Evolutionary conservation across 2,329 filamentous ascomycete species (phyloP), one percentile per base, ranked within the genome.

Genomic region (Zymoseptoria ardabiliae): DNA sequence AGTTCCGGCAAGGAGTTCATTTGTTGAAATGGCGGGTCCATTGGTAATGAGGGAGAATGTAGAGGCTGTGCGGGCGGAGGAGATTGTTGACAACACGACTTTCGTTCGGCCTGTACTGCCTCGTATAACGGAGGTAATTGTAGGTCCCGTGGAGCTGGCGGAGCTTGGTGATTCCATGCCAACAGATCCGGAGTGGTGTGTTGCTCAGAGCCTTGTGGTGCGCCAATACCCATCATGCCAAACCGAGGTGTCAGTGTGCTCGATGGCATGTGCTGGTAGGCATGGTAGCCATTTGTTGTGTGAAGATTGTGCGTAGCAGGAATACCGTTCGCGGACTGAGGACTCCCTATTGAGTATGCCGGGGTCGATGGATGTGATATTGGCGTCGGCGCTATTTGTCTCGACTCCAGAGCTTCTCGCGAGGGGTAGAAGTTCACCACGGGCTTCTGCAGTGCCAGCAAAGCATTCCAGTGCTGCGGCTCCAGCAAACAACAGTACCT

Each of bases 401-500:
- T 65, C 19, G 63, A 63, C 22, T 70, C 66, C 52, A 72, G 59
- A 9, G 61, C 66, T 57, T 71, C 70, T 50, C 63, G 58, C 5
- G 55, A 68, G 1, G 66, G 55, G 45, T 59, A 70, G 60, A 72
- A 72, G 17, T 68, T 62, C 25, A 72, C 68, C 0, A 50, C 60
- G 2, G 70, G 70, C 58, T 70, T 71, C 54, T 68, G 60, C 50
- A 70, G 53, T n/a, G 62, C 50, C 51, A 69, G 61, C 51, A 72
- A 53, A 3, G 59, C 58, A n/a, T 63, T 62, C 71, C 71, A 72
- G 25, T 72, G 68, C 25, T 69, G 65, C 20, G 67, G 66, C 22
- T 71, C 68, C 20, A 72, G 61, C 23, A 71, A 50, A 59, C 70
- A 72, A 62, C 71, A 72, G 56, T 66, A 71, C 20, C 71, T 63